A percentile compares a stretch with the other conserved stretches of the same genome.
Evolutionary conservation across 1,139 yeast genomes (phyloP).

Genomic region (Magnusiomyces paraingens): DNA sequence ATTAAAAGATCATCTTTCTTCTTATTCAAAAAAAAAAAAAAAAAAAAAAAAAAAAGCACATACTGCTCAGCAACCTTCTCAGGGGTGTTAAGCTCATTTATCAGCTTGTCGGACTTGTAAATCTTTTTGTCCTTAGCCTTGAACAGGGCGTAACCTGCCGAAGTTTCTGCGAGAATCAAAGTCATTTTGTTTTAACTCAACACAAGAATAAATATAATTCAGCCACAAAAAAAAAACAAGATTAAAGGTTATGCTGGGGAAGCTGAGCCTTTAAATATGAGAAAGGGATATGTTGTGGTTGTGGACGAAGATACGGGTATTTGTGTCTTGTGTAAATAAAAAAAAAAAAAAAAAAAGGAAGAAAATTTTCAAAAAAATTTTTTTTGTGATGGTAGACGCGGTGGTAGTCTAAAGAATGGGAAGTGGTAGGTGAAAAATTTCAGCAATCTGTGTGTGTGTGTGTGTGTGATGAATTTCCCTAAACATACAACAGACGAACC

Average conservation of each 20-base stretch:
- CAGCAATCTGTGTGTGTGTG: no score
- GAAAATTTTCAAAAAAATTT: not conserved
- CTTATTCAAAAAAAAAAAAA: no score
- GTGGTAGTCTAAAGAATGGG: no score
- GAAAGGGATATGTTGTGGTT: no score
- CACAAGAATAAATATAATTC: no score
- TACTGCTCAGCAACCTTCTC: slow-evolving; percentile 64
- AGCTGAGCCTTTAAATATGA: not conserved
- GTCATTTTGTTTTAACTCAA: slow-evolving; percentile 48
- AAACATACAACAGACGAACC: no score
- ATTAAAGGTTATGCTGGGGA: not conserved
- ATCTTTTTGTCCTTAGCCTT: slow-evolving; percentile 97
- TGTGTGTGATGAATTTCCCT: no score
- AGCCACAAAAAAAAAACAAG: no score
- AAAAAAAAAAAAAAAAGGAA: not conserved
- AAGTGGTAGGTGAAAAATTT: no score
- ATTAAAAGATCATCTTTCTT: not conserved
- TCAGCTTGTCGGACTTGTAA: slow-evolving; percentile 69
- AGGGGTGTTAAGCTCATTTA: slow-evolving; percentile 74
- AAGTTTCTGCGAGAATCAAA: slow-evolving; percentile 92
- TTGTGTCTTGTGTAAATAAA: not conserved
- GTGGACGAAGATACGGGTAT: no score
- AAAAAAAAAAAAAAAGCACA: no score
- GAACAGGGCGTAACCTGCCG: slow-evolving; percentile 96
- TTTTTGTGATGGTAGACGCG: no score